Percentiles rank a stretch among this genome's conserved stretches.
These are phyloP conservation scores for Triticum monococcum DNA, from an alignment of 176 grass and related monocot genomes.

Conservation along the genomic window DNA sequence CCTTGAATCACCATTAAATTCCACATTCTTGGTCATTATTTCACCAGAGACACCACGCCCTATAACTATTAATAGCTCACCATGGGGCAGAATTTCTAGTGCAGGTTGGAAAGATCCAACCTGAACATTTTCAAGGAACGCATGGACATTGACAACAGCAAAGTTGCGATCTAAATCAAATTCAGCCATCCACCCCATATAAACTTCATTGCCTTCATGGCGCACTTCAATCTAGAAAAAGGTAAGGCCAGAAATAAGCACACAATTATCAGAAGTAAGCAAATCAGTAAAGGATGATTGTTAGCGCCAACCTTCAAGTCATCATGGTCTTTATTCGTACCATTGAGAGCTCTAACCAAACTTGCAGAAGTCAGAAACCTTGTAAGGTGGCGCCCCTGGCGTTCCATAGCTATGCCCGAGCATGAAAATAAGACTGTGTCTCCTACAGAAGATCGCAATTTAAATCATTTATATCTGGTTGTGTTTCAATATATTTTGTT, in stretches of 20 bases:
- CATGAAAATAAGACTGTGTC: background rate
- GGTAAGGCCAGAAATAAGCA: background rate
- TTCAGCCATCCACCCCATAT: background rate
- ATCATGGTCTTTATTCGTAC: background rate
- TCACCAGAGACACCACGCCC: background rate
- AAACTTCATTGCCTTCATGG: conserved; percentile 1
- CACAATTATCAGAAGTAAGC: background rate
- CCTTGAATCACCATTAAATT: background rate
- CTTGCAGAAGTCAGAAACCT: conserved; percentile 24
- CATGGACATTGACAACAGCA: conserved; percentile 11
- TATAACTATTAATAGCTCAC: background rate
- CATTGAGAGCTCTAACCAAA: background rate
- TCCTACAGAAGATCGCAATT: background rate
- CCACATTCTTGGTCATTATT: conserved; percentile 8
- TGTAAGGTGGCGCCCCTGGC: background rate
- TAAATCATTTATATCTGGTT: background rate
- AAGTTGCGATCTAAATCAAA: conserved; percentile 8
- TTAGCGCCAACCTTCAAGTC: conserved; percentile 12
- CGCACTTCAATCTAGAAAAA: conserved; percentile 20
- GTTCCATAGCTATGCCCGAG: conserved; percentile 17
- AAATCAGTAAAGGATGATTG: background rate
- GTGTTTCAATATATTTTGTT: background rate
- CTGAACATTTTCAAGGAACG: conserved; percentile 10
- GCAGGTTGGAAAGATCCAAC: background rate
- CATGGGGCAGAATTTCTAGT: background rate